These are phyloP conservation scores for Prinsepia uniflora DNA, from an alignment of 306 rosid species.

Conservation along the genomic window DNA sequence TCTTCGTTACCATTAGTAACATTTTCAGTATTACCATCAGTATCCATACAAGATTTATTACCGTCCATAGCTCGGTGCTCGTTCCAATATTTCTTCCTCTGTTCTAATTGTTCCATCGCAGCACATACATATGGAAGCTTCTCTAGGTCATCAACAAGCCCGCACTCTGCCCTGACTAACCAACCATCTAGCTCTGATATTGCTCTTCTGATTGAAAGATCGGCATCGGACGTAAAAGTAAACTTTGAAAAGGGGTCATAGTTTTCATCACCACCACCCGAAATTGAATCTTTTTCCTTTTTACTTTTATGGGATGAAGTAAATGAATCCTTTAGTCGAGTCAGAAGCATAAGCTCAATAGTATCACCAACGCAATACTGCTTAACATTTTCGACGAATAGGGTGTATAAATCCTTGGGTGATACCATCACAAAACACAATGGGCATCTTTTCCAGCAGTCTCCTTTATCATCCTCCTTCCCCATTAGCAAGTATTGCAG, in stretches of 20 bases:
- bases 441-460: conserved; percentile 92
- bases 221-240: conserved; percentile 80
- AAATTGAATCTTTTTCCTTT: conserved; percentile 34
- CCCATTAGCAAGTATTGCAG: conserved; percentile 80
- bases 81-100: conserved; percentile 81
- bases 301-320: conserved; percentile 42
- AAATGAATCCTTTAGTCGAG: conserved; percentile 64
- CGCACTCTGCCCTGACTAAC: conserved; percentile 83
- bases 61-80: conserved; percentile 43
- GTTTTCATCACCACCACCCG: conserved; percentile 28
- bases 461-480: conserved; percentile 83
- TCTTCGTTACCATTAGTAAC: conserved; percentile 35
- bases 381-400: conserved; percentile 67
- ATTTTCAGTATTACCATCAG: conserved; percentile 32
- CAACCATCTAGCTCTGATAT: conserved; percentile 85
- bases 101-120: conserved; percentile 82
- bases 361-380: conserved; percentile 63
- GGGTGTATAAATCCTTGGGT: conserved; percentile 74
- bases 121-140: conserved; percentile 95
- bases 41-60: conserved; percentile 28
- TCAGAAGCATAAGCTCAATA: conserved; percentile 58
- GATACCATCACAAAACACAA: conserved; percentile 88
- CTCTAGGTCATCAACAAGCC: conserved; percentile 88
- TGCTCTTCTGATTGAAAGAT: conserved; percentile 76
- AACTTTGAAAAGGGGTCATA: conserved; percentile 81